Evolutionary conservation across 192 early-diverging fungal genomes (phyloP).

Genomic region (Podila verticillata): DNA sequence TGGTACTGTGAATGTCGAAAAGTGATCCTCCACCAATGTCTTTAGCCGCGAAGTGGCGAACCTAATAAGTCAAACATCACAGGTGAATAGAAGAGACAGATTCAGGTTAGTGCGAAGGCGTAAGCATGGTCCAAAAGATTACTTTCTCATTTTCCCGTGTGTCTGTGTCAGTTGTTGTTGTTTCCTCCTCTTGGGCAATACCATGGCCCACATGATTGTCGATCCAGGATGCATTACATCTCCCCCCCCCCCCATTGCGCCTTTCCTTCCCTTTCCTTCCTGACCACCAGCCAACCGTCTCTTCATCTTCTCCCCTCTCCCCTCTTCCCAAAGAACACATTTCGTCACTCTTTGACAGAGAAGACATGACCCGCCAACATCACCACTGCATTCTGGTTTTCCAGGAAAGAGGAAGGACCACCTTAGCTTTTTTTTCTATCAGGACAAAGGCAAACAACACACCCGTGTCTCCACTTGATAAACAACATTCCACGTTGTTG

Average conservation of each 20-base stretch:
- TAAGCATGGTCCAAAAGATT: not conserved
- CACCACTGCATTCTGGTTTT: not conserved
- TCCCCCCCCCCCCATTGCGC: not conserved
- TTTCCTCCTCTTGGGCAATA: too few relatives aligned
- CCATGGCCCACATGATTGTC: too few relatives aligned
- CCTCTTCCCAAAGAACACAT: not conserved
- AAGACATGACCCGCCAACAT: not conserved
- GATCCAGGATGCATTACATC: too few relatives aligned
- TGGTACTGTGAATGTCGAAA: conserved; percentile 57
- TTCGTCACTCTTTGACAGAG: not conserved
- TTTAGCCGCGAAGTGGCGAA: conserved; percentile 69
- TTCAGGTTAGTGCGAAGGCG: not conserved
- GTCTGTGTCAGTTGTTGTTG: too few relatives aligned
- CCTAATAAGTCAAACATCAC: conserved; percentile 8
- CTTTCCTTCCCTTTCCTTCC: not conserved
- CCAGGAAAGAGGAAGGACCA: not conserved
- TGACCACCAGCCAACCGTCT: not conserved
- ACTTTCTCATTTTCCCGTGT: too few relatives aligned
- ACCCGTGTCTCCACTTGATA: not conserved
- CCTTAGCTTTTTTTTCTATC: not conserved
- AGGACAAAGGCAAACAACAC: not conserved
- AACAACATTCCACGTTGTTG: not conserved
- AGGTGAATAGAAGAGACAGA: not conserved
- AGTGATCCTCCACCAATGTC: conserved; percentile 67
- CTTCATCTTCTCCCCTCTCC: not conserved